Evolutionary conservation across 148 eudicot genomes (phyloP).

Genomic region (Polygonum maritimum): DNA sequence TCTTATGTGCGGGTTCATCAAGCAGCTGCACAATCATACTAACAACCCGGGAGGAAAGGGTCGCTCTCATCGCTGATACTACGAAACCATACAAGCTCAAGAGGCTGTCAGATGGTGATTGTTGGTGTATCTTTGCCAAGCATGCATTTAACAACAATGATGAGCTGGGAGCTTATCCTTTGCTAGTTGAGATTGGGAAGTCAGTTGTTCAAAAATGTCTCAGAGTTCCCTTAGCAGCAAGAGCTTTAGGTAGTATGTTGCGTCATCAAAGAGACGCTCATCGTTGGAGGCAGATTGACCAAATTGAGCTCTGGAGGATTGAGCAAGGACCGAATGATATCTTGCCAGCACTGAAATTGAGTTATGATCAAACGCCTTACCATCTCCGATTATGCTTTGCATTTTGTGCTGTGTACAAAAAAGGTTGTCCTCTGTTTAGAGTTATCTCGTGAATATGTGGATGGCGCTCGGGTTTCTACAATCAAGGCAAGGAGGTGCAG

Average conservation of each 20-base stretch:
- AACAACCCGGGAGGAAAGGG: constrained; percentile 17
- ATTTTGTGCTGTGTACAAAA: constrained; percentile 13
- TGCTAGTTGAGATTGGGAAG: constrained; percentile 14
- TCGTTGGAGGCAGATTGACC: constrained; percentile 10
- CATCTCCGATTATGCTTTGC: constrained; percentile 16
- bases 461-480: constrained; percentile 14
- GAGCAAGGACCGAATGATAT: background rate
- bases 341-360: constrained; percentile 14
- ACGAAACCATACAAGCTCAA: background rate
- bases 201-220: constrained; percentile 15
- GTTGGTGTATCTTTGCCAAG: constrained; percentile 16
- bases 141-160: constrained; percentile 2
- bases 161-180: background rate
- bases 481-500: constrained; percentile 5
- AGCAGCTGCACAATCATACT: constrained; percentile 18
- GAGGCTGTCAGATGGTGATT: constrained; percentile 8
- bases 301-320: background rate
- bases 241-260: constrained; percentile 17
- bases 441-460: constrained; percentile 12
- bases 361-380: constrained; percentile 13
- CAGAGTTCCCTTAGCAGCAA: constrained; percentile 22
- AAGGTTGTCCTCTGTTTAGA: background rate
- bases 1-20: background rate
- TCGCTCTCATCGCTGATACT: background rate
- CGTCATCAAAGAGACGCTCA: background rate